Base-by-base conservation (phyloP, 768 basidiomycete genomes). In the Boletus fagicola region DNA sequence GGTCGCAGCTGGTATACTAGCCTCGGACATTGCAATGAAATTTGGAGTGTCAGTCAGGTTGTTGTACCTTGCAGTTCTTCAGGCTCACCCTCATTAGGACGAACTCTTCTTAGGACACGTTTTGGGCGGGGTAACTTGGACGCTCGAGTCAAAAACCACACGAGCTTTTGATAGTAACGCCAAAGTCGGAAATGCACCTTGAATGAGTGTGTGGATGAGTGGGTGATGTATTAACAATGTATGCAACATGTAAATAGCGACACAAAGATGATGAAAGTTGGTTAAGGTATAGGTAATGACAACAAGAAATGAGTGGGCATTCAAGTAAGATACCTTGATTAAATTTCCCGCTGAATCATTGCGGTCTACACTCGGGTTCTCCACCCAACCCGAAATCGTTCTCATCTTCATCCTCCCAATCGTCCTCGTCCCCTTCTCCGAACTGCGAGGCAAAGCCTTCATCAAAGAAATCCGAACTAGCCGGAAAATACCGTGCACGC, bases 1-100 rank as follows among this genome's bases (percentile, higher is more conserved):
- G 92, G 91, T 22, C 80, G 92, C 38, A 91, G 89, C 64, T 94
- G 90, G 75, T 94, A 91, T 68, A 94, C 92, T 0, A 80, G 84
- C 59, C 78, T 94, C 0, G 92, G 92, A 0, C 92, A 95, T 68
- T 72, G 84, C 51, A 86, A 84, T 63, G 84, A 88, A 65, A 91
- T 88, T 33, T 92, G 89, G 90, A 73, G 81, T 74, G 88, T 86
- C 52, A 55, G 80, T 70, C 38, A 22, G 15, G 12, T 26, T 20
- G 39, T 24, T 36, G 49, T 22, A 53, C 11, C 2, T n/a, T 11
- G 13, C 20, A 30, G 26, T 33, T 49, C 46, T 22, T 36, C 11
- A 22, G 11, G 52, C 38, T 56, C 28, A 61, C 53, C 47, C 8
- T 36, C 53, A 65, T 22, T 59, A 92, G 85, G 81, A 94, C 58